Percentiles rank a stretch among this genome's conserved stretches.
phyloP scores from a whole-genome alignment of 768 basidiomycete genomes.

The Lactarius trivialis region DNA sequence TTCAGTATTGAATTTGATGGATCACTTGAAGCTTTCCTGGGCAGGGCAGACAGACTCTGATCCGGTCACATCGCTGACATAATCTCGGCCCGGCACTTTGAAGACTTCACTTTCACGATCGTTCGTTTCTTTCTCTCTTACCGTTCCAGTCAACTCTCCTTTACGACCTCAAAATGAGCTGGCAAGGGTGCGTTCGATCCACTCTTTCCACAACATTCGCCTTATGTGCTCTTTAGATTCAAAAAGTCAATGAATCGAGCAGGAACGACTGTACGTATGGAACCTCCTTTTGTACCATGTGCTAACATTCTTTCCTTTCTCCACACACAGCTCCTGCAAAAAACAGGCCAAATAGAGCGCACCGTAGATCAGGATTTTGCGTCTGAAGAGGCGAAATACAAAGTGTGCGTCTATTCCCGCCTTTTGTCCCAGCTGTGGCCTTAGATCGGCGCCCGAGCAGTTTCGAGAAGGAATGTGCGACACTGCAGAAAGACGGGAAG shows the following conservation, averaged over 20 bases:
- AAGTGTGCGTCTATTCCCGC: slow-evolving; percentile 52
- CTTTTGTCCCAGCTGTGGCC: background rate
- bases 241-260: slow-evolving; percentile 92
- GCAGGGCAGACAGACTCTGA: too few species aligned
- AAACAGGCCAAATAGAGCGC: slow-evolving; percentile 96
- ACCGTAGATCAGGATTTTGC: slow-evolving; percentile 92
- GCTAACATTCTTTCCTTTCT: slow-evolving; percentile 10
- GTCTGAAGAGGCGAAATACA: slow-evolving; percentile 87
- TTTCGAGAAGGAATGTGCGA: slow-evolving; percentile 93
- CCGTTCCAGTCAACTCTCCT: background rate
- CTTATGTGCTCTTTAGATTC: slow-evolving; percentile 45
- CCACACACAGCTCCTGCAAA: slow-evolving; percentile 73
- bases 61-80: background rate
- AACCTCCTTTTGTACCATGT: slow-evolving; percentile 2
- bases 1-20: too few species aligned
- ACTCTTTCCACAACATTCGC: background rate
- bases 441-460: slow-evolving; percentile 34
- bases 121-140: background rate
- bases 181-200: slow-evolving; percentile 10
- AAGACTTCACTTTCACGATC: slow-evolving; percentile 3
- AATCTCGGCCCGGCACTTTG: background rate
- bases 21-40: too few species aligned
- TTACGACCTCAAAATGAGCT: slow-evolving; percentile 7
- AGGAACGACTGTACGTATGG: slow-evolving; percentile 69
- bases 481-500: slow-evolving; percentile 93